These are phyloP conservation scores for Aurinia saxatilis DNA, from an alignment of 345 rosid species.

Conservation along the genomic window DNA sequence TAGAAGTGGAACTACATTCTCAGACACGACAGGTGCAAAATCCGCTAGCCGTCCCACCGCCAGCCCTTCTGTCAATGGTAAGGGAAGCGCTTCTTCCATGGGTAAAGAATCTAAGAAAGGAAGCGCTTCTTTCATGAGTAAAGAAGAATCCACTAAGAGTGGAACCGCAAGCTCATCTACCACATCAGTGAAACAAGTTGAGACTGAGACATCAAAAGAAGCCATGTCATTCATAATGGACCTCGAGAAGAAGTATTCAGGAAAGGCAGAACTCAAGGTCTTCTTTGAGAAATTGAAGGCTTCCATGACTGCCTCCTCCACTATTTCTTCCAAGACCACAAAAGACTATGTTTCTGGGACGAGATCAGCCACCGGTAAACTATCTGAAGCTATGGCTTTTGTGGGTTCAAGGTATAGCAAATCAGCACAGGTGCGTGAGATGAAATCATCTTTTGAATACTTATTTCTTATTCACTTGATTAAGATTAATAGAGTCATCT, in stretches of 20 bases:
- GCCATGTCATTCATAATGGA: constrained; percentile 18
- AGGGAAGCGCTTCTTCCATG: neutral
- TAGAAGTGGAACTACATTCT: neutral
- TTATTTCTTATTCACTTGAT: neutral
- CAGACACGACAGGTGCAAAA: neutral
- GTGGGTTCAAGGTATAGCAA: constrained; percentile 7
- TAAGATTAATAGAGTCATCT: neutral
- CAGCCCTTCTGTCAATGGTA: neutral
- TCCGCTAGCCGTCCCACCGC: neutral
- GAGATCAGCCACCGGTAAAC: neutral
- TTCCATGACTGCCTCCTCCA: constrained; percentile 15
- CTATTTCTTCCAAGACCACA: neutral
- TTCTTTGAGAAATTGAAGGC: constrained; percentile 26
- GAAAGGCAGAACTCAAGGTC: constrained; percentile 2
- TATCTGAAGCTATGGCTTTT: constrained; percentile 17
- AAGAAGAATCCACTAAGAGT: neutral
- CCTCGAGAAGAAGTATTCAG: constrained; percentile 23
- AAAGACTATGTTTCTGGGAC: neutral
- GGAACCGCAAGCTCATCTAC: neutral
- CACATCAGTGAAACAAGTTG: constrained; percentile 10
- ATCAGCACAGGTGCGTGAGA: constrained; percentile 17
- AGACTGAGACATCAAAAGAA: constrained; percentile 17
- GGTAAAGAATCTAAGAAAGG: neutral
- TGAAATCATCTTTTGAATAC: neutral
- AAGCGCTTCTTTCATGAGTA: neutral